Evolutionary conservation across 352 stramenopile species (phyloP).

Genomic region (Globisporangium alternatum): DNA sequence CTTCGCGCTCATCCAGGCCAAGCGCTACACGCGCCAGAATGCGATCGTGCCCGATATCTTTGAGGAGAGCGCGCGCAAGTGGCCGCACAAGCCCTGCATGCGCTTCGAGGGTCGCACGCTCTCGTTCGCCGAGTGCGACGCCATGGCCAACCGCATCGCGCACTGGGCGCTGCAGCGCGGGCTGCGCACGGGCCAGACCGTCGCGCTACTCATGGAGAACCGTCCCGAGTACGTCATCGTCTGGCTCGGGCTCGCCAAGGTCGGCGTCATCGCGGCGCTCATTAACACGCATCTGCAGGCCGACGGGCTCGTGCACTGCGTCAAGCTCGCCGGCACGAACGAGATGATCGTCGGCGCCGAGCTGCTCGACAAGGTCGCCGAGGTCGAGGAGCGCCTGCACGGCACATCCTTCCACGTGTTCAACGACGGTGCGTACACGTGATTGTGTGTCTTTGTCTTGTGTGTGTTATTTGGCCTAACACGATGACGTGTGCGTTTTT

Average conservation of each 20-base stretch:
- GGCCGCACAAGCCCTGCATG: constrained; percentile 61
- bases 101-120: constrained; percentile 45
- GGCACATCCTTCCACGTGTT: constrained; percentile 53
- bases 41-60: constrained; percentile 60
- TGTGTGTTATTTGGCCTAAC: not conserved
- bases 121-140: constrained; percentile 66
- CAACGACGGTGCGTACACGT: constrained; percentile 32
- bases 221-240: constrained; percentile 76
- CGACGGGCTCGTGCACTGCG: constrained; percentile 72
- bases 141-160: constrained; percentile 66
- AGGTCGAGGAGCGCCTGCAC: constrained; percentile 30
- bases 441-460: not conserved
- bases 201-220: constrained; percentile 86
- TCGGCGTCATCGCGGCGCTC: constrained; percentile 79
- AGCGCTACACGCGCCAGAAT: constrained; percentile 30
- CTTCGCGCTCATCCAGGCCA: constrained; percentile 41
- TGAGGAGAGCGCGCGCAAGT: constrained; percentile 46
- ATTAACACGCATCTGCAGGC: constrained; percentile 80
- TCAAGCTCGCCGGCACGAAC: constrained; percentile 56
- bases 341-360: constrained; percentile 71
- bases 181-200: constrained; percentile 56
- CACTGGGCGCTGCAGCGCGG: constrained; percentile 60
- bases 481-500: not conserved
- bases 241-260: constrained; percentile 83
- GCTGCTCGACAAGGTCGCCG: constrained; percentile 42